phyloP scores from a whole-genome alignment of 495 filamentous ascomycete species.

The Tuber brumale region DNA sequence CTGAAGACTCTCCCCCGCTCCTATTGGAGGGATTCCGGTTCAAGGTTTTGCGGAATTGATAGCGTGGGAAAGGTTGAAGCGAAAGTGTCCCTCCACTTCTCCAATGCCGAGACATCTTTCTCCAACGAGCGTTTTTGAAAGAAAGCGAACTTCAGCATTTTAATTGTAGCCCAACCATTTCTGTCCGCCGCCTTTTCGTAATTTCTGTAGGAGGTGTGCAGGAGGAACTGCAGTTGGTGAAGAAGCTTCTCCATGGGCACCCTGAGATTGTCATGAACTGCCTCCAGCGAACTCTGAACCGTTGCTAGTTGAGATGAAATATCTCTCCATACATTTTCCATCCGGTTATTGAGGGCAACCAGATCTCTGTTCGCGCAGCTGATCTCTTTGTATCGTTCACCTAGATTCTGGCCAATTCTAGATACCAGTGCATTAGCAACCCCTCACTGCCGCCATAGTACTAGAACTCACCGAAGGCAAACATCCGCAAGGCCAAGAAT shows the following conservation, averaged over 20 bases:
- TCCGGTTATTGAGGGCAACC: constrained; percentile 40
- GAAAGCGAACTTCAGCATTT: constrained; percentile 12
- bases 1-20: no score
- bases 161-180: neutral
- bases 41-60: no score
- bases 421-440: no score
- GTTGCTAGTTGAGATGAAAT: constrained; percentile 43
- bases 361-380: constrained; percentile 36
- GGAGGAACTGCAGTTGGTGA: constrained; percentile 39
- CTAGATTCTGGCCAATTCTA: constrained; percentile 21
- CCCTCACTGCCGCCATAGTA: no score
- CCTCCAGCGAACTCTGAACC: constrained; percentile 33
- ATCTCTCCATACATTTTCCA: constrained; percentile 44
- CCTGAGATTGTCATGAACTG: constrained; percentile 40
- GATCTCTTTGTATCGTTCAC: constrained; percentile 19
- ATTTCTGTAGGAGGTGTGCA: constrained; percentile 36
- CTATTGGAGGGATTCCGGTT: no score
- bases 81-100: no score
- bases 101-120: constrained; percentile 31
- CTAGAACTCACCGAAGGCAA: no score
- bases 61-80: no score
- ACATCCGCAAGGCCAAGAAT: no score
- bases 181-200: constrained; percentile 35
- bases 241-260: constrained; percentile 36
- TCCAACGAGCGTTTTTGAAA: constrained; percentile 38